Evolutionary conservation across 441 rosid species (phyloP).

Genomic region (Euphorbia celastroides): DNA sequence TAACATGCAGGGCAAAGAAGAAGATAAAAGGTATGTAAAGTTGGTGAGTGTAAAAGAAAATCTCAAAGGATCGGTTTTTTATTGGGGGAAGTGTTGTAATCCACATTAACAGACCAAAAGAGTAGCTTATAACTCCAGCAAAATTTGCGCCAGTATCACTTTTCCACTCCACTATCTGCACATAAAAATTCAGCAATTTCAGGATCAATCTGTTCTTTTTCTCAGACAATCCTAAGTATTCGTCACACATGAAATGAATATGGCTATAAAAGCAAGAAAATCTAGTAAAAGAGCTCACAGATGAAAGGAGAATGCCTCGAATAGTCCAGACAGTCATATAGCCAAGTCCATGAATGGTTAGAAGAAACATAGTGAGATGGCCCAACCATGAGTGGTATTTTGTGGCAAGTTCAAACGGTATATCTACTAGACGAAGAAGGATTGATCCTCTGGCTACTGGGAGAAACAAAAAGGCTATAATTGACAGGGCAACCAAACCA

Average conservation of each 20-base stretch:
- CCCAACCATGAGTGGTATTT: constrained; percentile 60
- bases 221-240: not conserved
- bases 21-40: constrained; percentile 39
- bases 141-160: constrained; percentile 32
- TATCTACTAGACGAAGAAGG: constrained; percentile 39
- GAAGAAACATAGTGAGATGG: constrained; percentile 35
- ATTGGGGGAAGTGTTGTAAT: constrained; percentile 27
- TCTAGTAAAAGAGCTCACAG: constrained; percentile 37
- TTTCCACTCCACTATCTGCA: constrained; percentile 53
- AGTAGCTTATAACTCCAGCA: constrained; percentile 39
- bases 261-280: constrained; percentile 2
- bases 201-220: not conserved
- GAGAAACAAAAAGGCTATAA: constrained; percentile 55
- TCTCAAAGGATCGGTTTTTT: constrained; percentile 42
- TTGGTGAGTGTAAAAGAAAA: constrained; percentile 52
- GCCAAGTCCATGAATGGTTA: constrained; percentile 43
- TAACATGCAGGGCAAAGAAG: constrained; percentile 52
- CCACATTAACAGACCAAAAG: constrained; percentile 40
- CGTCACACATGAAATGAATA: not conserved
- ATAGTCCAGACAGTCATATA: constrained; percentile 39
- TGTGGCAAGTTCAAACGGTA: constrained; percentile 50
- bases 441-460: constrained; percentile 56
- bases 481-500: constrained; percentile 60
- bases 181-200: constrained; percentile 3
- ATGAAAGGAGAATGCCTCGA: constrained; percentile 28